Evolutionary conservation across 768 basidiomycete genomes (phyloP).

Genomic region (Boletus bicolor): DNA sequence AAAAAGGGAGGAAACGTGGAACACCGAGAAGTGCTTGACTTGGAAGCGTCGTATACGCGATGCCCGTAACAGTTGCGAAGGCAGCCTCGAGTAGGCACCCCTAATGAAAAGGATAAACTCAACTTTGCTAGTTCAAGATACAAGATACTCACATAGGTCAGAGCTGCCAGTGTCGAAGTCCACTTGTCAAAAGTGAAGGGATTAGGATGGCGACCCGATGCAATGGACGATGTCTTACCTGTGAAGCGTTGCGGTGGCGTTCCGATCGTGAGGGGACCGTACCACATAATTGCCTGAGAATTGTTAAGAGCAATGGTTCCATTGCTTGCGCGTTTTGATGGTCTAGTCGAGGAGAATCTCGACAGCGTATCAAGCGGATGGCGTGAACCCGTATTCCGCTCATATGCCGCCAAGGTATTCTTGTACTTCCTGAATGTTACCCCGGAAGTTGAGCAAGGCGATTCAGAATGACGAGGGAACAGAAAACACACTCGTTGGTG

Average conservation of each 20-base stretch:
- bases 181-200: slow-evolving; percentile 24
- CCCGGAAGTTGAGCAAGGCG: not conserved
- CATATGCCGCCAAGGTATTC: slow-evolving; percentile 39
- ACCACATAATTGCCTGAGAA: slow-evolving; percentile 35
- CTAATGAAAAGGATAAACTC: slow-evolving; percentile 15
- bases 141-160: slow-evolving; percentile 33
- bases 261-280: slow-evolving; percentile 42
- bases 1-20: slow-evolving; percentile 15
- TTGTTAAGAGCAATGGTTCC: slow-evolving; percentile 30
- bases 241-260: slow-evolving; percentile 40
- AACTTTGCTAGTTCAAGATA: not conserved
- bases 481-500: slow-evolving; percentile 6
- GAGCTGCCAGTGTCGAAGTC: slow-evolving; percentile 51
- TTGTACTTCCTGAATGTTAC: slow-evolving; percentile 36
- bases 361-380: slow-evolving; percentile 29
- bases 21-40: slow-evolving; percentile 25
- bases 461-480: not conserved
- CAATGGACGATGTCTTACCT: slow-evolving; percentile 23
- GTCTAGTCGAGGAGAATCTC: not conserved
- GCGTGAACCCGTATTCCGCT: slow-evolving; percentile 39
- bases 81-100: slow-evolving; percentile 32
- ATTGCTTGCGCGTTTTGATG: slow-evolving; percentile 8
- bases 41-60: slow-evolving; percentile 21
- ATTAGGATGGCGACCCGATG: not conserved
- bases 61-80: slow-evolving; percentile 25